These are phyloP conservation scores for Chalciporus piperatus DNA, from an alignment of 768 basidiomycete genomes.

Conservation along the genomic window DNA sequence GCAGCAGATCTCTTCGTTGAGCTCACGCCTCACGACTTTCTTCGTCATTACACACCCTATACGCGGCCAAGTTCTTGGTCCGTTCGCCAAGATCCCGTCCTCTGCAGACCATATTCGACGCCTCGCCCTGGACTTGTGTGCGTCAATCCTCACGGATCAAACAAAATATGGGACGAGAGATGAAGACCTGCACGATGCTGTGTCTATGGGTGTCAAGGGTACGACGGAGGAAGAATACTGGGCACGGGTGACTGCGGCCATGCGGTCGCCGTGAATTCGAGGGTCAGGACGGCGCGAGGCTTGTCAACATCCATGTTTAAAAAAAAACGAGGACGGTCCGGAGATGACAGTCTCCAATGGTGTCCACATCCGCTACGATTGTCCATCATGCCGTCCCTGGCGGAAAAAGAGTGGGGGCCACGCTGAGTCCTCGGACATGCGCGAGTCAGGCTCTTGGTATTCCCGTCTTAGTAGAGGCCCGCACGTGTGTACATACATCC, in stretches of 20 bases:
- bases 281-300: not conserved
- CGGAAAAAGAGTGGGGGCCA: not conserved
- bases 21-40: constrained; percentile 69
- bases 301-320: not conserved
- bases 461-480: not conserved
- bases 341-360: not conserved
- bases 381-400: not conserved
- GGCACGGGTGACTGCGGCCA: constrained; percentile 31
- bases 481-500: not conserved
- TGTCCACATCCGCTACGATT: not conserved
- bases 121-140: constrained; percentile 64
- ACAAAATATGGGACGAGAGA: constrained; percentile 8
- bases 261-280: constrained; percentile 28
- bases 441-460: too few relatives aligned
- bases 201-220: constrained; percentile 26
- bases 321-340: not conserved
- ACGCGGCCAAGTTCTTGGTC: constrained; percentile 72
- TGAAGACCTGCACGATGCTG: constrained; percentile 20
- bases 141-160: constrained; percentile 26
- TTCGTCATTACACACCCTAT: constrained; percentile 76
- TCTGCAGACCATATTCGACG: constrained; percentile 41
- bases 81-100: constrained; percentile 65
- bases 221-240: constrained; percentile 29
- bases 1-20: constrained; percentile 50
- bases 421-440: not conserved